Evolutionary conservation across 345 rosid species (phyloP), one percentile per base, ranked within the genome.

Genomic region (Gossypium anomalum): DNA sequence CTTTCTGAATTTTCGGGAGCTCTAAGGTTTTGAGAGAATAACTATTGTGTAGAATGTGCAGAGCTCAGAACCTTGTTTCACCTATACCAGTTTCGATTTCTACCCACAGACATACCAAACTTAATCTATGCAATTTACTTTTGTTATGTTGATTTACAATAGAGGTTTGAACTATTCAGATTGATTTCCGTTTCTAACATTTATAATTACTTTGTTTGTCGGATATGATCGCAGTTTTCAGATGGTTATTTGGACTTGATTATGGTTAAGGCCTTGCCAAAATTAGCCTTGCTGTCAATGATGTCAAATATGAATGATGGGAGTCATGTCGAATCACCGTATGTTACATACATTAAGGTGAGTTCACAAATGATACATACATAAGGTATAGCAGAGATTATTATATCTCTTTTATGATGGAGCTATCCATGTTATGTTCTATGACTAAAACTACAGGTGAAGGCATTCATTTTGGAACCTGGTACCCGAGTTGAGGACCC

Each of bases 211-310:
- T 45, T 6, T 49, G 53, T 64, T 41, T 51, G 52, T 66, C 65
- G 72, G 29, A 52, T 53, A 53, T 10, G 47, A 75, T 49, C 80
- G 81, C 87, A 95, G 99, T 93, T 95, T 78, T 89, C 97, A 61
- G 98, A 95, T 81, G 99, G 98, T 51, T 93, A 72, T 82, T 78
- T 93, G 83, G 99, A 95, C 82, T 78, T 95, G 86, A 85, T 95
- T 62, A 77, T 92, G 47, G 76, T 86, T 34, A 86, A 78, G 85
- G 86, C 84, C 45, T 81, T 89, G 78, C 97, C 99, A 1, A 91
- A 74, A 82, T 59, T 91, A 47, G 77, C 88, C 34, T 80, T 95
- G 89, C 76, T 95, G 13, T 67, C 87, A 23, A 75, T 88, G 73
- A 83, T 93, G 91, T 79, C 91, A 27, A 75, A 80, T 68, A 71